Conservation (phyloP, 805 yeast species). For the Schwanniomyces polymorphus region DNA sequence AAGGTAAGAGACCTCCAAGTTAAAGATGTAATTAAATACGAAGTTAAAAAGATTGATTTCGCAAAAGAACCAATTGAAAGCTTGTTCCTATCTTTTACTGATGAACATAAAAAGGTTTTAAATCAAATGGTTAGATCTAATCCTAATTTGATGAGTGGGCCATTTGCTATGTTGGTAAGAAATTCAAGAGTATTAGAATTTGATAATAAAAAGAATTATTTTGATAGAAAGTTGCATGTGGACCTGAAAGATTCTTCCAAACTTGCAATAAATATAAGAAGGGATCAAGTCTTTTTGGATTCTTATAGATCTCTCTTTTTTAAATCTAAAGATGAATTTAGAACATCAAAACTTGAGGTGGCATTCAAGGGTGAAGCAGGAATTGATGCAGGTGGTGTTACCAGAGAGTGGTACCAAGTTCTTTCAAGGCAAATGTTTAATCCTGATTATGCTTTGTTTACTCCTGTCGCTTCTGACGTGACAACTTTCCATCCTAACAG, state of each 20-base stretch:
- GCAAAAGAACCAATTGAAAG: constrained; percentile 74
- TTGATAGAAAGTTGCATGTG: constrained; percentile 69
- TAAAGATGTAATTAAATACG: constrained; percentile 59
- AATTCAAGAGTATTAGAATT: constrained; percentile 90
- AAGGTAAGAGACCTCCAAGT: constrained; percentile 57
- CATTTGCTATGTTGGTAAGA: constrained; percentile 83
- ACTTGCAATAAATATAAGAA: constrained; percentile 67
- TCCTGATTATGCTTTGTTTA: constrained; percentile 89
- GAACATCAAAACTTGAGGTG: constrained; percentile 70
- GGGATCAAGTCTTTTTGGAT: constrained; percentile 91
- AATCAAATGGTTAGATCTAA: constrained; percentile 90
- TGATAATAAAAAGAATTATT: constrained; percentile 88
- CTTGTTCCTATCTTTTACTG: constrained; percentile 82
- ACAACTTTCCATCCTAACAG: constrained; percentile 96
- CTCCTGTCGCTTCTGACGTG: constrained; percentile 88
- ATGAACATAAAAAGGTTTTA: constrained; percentile 80
- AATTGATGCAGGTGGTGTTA: constrained; percentile 97
- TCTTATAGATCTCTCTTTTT: constrained; percentile 82
- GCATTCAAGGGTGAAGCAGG: constrained; percentile 93
- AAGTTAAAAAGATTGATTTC: constrained; percentile 64
- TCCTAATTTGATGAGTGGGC: constrained; percentile 94
- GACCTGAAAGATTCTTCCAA: constrained; percentile 44
- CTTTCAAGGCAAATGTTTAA: constrained; percentile 92
- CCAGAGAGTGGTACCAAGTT: constrained; percentile 97
- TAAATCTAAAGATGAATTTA: constrained; percentile 72